Evolutionary conservation across 2,329 filamentous ascomycete genomes (phyloP).

Genomic region (Penicillium sclerotigenum): DNA sequence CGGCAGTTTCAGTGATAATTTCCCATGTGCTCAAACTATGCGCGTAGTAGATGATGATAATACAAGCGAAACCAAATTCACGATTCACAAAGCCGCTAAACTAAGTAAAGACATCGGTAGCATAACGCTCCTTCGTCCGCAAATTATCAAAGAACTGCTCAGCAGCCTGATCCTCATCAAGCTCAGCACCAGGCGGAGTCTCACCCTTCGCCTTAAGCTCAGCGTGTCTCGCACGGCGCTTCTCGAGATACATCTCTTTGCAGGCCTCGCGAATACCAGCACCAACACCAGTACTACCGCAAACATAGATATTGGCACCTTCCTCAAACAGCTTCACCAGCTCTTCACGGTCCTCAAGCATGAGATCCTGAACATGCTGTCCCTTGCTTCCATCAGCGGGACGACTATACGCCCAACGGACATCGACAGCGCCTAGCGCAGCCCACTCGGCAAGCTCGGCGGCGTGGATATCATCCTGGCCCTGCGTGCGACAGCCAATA

Average conservation of each 20-base stretch:
- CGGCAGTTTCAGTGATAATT: background rate
- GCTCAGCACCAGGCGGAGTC: conserved; percentile 29
- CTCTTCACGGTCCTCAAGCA: conserved; percentile 49
- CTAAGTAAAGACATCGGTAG: conserved; percentile 57
- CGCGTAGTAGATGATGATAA: background rate
- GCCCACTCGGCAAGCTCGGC: conserved; percentile 55
- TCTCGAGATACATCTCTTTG: conserved; percentile 35
- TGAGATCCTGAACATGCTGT: conserved; percentile 53
- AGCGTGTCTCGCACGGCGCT: conserved; percentile 31
- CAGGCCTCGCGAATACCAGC: conserved; percentile 47
- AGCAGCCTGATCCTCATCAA: conserved; percentile 28
- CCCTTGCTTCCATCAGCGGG: conserved; percentile 47
- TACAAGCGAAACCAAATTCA: background rate
- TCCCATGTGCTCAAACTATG: background rate
- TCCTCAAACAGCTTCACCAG: conserved; percentile 46
- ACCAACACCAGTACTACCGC: conserved; percentile 56
- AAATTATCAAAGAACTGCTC: conserved; percentile 30
- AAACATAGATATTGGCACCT: conserved; percentile 61
- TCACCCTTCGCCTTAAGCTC: conserved; percentile 34
- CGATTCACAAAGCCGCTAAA: background rate
- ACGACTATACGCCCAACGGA: conserved; percentile 60
- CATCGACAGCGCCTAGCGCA: conserved; percentile 56
- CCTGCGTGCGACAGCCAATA: conserved; percentile 36
- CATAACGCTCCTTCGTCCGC: conserved; percentile 53
- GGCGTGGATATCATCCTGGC: conserved; percentile 37